Evolutionary conservation across 495 filamentous ascomycete species (phyloP), one percentile per base, ranked within the genome.

Genomic region (Jackrogersella minutella): DNA sequence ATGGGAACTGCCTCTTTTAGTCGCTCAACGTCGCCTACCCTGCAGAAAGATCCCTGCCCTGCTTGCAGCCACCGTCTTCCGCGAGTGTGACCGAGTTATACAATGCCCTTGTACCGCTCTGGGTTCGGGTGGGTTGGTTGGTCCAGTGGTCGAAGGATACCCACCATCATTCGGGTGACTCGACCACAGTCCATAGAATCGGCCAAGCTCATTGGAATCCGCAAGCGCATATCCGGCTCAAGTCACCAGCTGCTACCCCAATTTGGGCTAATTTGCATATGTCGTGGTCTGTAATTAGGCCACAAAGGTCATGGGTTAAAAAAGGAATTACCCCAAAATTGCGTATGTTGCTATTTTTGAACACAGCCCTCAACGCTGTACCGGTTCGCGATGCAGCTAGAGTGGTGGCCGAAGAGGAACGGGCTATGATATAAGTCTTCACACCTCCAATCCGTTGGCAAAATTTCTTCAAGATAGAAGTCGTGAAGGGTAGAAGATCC

Each of bases 351-450:
- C 72, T 74, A 74, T 73, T 74, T 74, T 74, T 74, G 70, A 73
- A 73, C 70, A 68, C 62, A 59, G 60, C 61, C 62, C 57, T 74
- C 64, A 50, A 66, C 59, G 58, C 60, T 62, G 55, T 60, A 70
- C 64, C 70, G 64, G 37, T 55, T 69, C 64, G 57, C 44, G 63
- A 70, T 66, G 65, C 62, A 72, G 62, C 65, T 68, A 60, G 28
- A 57, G 66, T 69, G 66, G 66, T 69, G 71, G 53, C 58, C 57
- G 60, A 64, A 52, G 69, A 62, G 61, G 60, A 60, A 59, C 31
- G 70, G 73, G 73, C 75, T 73, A 75, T 68, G 72, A 80, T 83
- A 82, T 83, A 82, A 82, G 79, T 76, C 78, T 79, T 80, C 74
- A 75, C 78, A 77, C 73, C 53, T 74, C 73, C 71, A 69, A 76